Percentiles rank a stretch among this genome's conserved stretches.
Evolutionary conservation across 2,329 filamentous ascomycete species (phyloP).

Genomic region (Penicillium sp.): DNA sequence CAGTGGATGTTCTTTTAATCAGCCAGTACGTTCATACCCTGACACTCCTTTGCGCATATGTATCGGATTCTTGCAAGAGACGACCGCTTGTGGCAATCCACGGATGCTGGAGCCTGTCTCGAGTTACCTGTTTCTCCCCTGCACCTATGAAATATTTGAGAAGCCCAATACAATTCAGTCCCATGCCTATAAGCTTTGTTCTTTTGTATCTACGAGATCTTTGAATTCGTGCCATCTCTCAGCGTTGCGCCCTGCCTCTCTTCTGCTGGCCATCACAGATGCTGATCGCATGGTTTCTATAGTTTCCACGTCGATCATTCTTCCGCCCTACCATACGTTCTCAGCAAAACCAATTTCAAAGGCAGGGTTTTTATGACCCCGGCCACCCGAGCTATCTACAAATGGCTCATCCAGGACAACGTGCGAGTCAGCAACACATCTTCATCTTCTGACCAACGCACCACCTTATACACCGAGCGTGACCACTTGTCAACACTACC

Average conservation of each 20-base stretch:
- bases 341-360: conserved; percentile 96
- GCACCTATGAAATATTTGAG: conserved; percentile 35
- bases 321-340: conserved; percentile 95
- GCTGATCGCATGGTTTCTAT: conserved; percentile 30
- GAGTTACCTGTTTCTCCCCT: conserved; percentile 4
- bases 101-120: background rate
- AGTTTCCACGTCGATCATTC: conserved; percentile 99
- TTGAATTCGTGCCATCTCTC: background rate
- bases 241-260: background rate
- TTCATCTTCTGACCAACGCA: conserved; percentile 62
- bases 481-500: conserved; percentile 93
- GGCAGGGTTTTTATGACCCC: conserved; percentile 99
- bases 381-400: conserved; percentile 98
- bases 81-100: background rate
- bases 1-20: conserved; percentile 93
- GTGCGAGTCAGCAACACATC: conserved; percentile 79
- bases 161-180: conserved; percentile 35
- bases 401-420: conserved; percentile 97
- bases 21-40: conserved; percentile 78
- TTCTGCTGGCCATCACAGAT: conserved; percentile 5
- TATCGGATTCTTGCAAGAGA: background rate
- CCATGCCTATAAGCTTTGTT: conserved; percentile 14
- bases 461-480: conserved; percentile 85
- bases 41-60: conserved; percentile 1
- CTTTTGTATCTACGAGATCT: conserved; percentile 5